Percentiles rank a stretch among this genome's conserved stretches.
These are phyloP conservation scores for Thymus quinquecostatus DNA, from an alignment of 257 asterid species.

Conservation along the genomic window DNA sequence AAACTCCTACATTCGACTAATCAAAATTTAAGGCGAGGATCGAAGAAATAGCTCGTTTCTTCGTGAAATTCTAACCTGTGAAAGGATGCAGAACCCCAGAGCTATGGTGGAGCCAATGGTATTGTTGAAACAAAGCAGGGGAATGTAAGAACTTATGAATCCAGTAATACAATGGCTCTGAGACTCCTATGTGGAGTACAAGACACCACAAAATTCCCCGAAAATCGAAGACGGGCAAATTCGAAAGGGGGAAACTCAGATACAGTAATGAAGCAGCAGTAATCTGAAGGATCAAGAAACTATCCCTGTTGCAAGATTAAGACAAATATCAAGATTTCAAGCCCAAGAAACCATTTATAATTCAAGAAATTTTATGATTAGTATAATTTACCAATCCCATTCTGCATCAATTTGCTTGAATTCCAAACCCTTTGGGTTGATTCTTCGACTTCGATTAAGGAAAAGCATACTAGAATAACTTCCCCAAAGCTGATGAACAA, in stretches of 20 bases:
- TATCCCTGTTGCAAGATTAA: conserved; percentile 65
- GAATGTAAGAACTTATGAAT: conserved; percentile 78
- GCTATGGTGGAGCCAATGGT: conserved; percentile 92
- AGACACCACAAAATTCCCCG: conserved; percentile 67
- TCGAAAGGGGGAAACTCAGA: conserved; percentile 59
- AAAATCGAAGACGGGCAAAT: conserved; percentile 69
- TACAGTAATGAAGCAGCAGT: conserved; percentile 52
- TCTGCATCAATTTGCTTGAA: conserved; percentile 80
- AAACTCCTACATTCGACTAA: background rate
- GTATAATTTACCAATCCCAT: conserved; percentile 74
- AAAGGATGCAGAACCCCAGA: conserved; percentile 77
- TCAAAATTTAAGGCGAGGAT: background rate
- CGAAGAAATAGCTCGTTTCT: background rate
- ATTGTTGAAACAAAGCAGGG: conserved; percentile 50
- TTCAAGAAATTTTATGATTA: background rate
- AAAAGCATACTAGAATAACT: conserved; percentile 54
- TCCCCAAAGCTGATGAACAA: conserved; percentile 77
- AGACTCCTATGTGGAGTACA: conserved; percentile 66
- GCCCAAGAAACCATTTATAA: background rate
- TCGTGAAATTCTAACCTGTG: conserved; percentile 51
- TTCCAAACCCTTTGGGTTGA: conserved; percentile 68
- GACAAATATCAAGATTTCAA: conserved; percentile 20
- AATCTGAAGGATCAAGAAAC: conserved; percentile 77
- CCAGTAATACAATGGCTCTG: conserved; percentile 91
- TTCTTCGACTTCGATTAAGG: conserved; percentile 50